Conservation (phyloP, 768 basidiomycete genomes). For the Daedaleopsis nitida region DNA sequence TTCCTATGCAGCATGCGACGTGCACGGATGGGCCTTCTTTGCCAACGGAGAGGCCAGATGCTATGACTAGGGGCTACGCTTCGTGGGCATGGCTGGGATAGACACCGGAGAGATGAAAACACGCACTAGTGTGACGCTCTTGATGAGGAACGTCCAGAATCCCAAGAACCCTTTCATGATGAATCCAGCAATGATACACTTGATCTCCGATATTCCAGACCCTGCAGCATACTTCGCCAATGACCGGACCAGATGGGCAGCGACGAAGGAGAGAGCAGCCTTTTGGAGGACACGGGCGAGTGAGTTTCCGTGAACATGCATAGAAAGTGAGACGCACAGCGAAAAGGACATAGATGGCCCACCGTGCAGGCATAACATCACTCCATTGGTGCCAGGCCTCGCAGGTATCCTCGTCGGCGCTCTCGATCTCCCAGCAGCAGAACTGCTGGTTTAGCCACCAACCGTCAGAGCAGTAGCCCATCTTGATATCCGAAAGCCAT, state of each 20-base stretch:
- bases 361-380: slow-evolving; percentile 64
- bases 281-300: slow-evolving; percentile 33
- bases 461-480: slow-evolving; percentile 93
- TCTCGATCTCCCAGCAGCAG: slow-evolving; percentile 96
- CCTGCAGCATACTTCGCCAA: slow-evolving; percentile 96
- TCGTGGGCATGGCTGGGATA: slow-evolving; percentile 11
- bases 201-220: slow-evolving; percentile 98
- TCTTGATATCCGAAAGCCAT: slow-evolving; percentile 98
- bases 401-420: slow-evolving; percentile 77
- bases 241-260: slow-evolving; percentile 84
- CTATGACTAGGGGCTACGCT: slow-evolving; percentile 88
- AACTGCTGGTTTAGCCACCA: slow-evolving; percentile 99
- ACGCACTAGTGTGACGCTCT: slow-evolving; percentile 89
- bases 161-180: slow-evolving; percentile 96
- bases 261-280: slow-evolving; percentile 81
- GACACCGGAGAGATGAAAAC: neutral
- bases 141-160: slow-evolving; percentile 88
- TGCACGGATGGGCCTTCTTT: slow-evolving; percentile 99
- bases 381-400: slow-evolving; percentile 95
- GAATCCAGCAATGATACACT: slow-evolving; percentile 96
- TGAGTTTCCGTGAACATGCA: neutral
- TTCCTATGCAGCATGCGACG: slow-evolving; percentile 93
- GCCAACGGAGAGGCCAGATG: slow-evolving; percentile 94
- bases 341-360: slow-evolving; percentile 85
- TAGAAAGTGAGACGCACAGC: slow-evolving; percentile 60